Evolutionary conservation across 257 asterid genomes (phyloP), one percentile per base, ranked within the genome.

Genomic region (Solanum boliviense): DNA sequence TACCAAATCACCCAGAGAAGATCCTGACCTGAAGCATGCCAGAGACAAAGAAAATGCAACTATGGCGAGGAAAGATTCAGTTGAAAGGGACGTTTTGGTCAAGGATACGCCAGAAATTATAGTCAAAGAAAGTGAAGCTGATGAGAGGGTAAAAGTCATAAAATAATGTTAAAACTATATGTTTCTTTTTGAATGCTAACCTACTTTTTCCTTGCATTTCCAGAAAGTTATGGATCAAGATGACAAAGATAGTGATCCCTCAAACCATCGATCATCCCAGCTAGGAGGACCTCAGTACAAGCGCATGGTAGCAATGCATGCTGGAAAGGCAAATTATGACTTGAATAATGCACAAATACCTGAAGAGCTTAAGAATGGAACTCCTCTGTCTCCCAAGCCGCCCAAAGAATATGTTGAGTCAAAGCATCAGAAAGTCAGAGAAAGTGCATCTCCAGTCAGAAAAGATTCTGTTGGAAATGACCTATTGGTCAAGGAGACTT

Each of bases 391-490:
- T 48, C 27, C 85, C 85, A 48, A 46, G 29, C 29, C 38, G 7
- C 27, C 70, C 44, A 48, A 82, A 9, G 44, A 29, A 10, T 29
- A 48, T 82, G 27, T 29, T 48, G 70, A 82, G 31, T 82, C 70
- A 82, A 48, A 82, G 44, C 38, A 48, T 52, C 70, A 46, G 70
- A 82, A 15, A 82, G 70, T 18, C 85, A 48, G 68, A 82, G 70
- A 18, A 29, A 82, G 70, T 82, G 92, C 92, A 39, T 90, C 95
- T 4, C 92, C 94, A 8, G 79, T 35, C 85, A 92, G 88, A 60
- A 90, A 93, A 87, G 92, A 93, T 70, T 93, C 89, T 25, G 90
- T 93, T 7, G 97, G 94, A 25, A 97, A 96, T 23, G 97, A 95
- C 83, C 58, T 83, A 56, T 27, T 25, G 15, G 44, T 60, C 34